These are phyloP conservation scores for Dinochytrium kinnereticum DNA, from an alignment of 371 early-diverging fungal genomes.

Conservation along the genomic window DNA sequence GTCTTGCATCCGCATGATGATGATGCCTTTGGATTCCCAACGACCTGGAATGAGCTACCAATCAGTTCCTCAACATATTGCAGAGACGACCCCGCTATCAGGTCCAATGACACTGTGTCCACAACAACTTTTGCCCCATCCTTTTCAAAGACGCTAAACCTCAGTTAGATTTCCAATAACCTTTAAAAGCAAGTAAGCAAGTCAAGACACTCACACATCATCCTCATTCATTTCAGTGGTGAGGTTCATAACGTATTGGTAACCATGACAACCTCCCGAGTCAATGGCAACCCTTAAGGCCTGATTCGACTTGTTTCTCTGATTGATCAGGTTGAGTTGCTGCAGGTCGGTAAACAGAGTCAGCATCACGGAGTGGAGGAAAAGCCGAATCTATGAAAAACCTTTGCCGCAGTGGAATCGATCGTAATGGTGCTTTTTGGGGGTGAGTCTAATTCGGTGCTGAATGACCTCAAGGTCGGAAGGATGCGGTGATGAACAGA, in stretches of 20 bases:
- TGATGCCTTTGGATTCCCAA: conserved; percentile 88
- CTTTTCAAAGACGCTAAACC: conserved; percentile 74
- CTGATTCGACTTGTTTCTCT: conserved; percentile 48
- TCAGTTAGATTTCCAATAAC: not conserved
- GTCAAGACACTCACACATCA: conserved; percentile 63
- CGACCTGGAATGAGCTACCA: conserved; percentile 89
- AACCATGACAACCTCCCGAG: conserved; percentile 95
- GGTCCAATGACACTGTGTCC: conserved; percentile 80
- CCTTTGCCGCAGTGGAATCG: conserved; percentile 22
- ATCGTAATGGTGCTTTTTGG: not conserved
- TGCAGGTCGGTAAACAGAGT: conserved; percentile 29
- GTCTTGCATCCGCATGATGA: conserved; percentile 91
- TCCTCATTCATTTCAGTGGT: conserved; percentile 70
- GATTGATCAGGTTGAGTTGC: conserved; percentile 72
- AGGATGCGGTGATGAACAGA: too few relatives aligned
- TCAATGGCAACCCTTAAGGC: conserved; percentile 85
- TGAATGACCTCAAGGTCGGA: too few relatives aligned
- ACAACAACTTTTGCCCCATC: conserved; percentile 82
- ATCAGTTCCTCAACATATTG: conserved; percentile 93
- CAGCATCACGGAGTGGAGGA: too few relatives aligned
- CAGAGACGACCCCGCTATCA: conserved; percentile 84
- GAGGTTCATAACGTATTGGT: conserved; percentile 88
- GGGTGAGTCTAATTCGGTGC: too few relatives aligned
- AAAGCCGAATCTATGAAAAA: too few relatives aligned
- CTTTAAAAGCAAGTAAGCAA: conserved; percentile 19